These are phyloP conservation scores for Cardamine chenopodiifolia DNA, from an alignment of 345 rosid species.

Conservation along the genomic window DNA sequence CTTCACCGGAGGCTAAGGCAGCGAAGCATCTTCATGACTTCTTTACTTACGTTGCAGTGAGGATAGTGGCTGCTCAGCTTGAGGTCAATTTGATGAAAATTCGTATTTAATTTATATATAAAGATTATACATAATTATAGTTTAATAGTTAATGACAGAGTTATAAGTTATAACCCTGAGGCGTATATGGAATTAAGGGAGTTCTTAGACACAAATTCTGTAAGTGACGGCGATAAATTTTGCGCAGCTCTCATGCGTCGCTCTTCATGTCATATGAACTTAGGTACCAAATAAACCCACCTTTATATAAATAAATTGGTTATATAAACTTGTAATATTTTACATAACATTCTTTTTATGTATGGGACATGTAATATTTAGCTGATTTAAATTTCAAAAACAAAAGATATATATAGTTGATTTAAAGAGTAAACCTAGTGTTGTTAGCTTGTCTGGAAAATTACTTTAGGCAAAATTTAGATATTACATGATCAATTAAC, in stretches of 20 bases:
- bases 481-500: no score
- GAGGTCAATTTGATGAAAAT: slow-evolving; percentile 47
- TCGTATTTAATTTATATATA: background rate
- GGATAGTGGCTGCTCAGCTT: slow-evolving; percentile 78
- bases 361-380: background rate
- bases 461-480: no score
- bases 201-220: slow-evolving; percentile 56
- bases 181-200: slow-evolving; percentile 73
- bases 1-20: slow-evolving; percentile 88
- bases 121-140: background rate
- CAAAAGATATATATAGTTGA: no score
- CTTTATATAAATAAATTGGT: background rate
- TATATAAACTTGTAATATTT: background rate
- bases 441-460: no score
- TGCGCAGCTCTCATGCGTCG: slow-evolving; percentile 73
- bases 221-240: slow-evolving; percentile 84
- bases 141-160: slow-evolving; percentile 49
- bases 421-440: no score
- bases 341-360: background rate
- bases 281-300: slow-evolving; percentile 47
- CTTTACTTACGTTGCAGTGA: slow-evolving; percentile 75
- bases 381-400: no score
- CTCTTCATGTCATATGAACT: slow-evolving; percentile 67
- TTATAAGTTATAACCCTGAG: slow-evolving; percentile 81
- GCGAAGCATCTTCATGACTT: slow-evolving; percentile 75